A percentile compares a stretch with the other conserved stretches of the same genome.
Conservation (phyloP, 1,284 basidiomycete species). For the Inonotus obliquus region DNA sequence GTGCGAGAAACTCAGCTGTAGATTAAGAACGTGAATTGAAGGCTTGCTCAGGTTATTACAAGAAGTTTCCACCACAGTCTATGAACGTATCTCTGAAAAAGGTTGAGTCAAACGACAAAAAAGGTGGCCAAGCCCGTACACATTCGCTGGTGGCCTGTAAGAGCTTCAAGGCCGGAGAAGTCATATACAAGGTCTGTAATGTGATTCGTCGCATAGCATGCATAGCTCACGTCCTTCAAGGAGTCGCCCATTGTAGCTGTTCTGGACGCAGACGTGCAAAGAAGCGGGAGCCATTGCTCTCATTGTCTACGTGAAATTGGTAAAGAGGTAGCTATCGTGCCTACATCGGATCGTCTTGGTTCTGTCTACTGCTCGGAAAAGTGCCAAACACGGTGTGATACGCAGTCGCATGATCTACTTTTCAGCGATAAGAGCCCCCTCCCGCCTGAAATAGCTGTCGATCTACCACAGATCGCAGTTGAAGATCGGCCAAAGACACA, state of each 20-base stretch:
- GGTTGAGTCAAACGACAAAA: conserved; percentile 33
- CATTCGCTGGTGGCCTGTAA: conserved; percentile 62
- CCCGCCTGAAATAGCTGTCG: conserved; percentile 44
- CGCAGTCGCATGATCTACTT: conserved; percentile 61
- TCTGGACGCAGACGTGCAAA: conserved; percentile 66
- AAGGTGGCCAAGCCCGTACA: conserved; percentile 33
- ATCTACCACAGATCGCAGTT: conserved; percentile 28
- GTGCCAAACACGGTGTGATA: conserved; percentile 51
- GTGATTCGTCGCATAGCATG: background rate
- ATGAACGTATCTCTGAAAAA: conserved; percentile 61
- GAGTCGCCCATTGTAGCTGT: conserved; percentile 66
- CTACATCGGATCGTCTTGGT: conserved; percentile 46
- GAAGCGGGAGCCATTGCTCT: conserved; percentile 60
- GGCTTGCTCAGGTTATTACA: conserved; percentile 58
- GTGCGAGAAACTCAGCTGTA: conserved; percentile 18
- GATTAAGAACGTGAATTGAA: conserved; percentile 25
- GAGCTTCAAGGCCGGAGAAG: conserved; percentile 63
- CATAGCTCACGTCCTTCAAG: conserved; percentile 32
- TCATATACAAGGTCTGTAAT: conserved; percentile 62
- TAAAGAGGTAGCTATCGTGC: conserved; percentile 38
- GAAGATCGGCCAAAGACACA: conserved; percentile 55
- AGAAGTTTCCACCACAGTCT: conserved; percentile 63
- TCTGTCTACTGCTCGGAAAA: conserved; percentile 68
- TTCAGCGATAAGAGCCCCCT: conserved; percentile 63
- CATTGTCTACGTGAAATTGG: conserved; percentile 62